phyloP scores from a whole-genome alignment of 192 early-diverging fungal species.

The Coemansia sp. region DNA sequence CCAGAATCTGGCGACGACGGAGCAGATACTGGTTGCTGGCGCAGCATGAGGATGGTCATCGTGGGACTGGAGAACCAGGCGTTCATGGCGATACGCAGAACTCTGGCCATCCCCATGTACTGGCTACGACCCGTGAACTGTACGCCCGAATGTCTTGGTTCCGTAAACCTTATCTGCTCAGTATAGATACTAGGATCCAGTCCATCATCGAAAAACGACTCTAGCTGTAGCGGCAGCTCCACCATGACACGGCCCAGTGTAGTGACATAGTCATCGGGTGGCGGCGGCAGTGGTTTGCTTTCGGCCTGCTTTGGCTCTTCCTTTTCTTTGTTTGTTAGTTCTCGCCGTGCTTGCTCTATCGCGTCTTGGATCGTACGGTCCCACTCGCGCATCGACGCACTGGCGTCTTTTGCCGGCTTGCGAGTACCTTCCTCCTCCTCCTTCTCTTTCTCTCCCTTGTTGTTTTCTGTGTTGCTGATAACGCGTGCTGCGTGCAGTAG shows the following conservation, averaged over 20 bases:
- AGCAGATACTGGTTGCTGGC: too few relatives aligned
- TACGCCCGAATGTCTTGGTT: slow-evolving; percentile 41
- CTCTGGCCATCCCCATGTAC: slow-evolving; percentile 35
- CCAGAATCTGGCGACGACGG: too few relatives aligned
- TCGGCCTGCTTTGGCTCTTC: background rate
- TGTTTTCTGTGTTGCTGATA: too few relatives aligned
- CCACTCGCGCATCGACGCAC: slow-evolving; percentile 37
- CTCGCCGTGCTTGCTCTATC: slow-evolving; percentile 39
- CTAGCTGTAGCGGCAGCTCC: slow-evolving; percentile 46
- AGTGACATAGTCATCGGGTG: slow-evolving; percentile 21
- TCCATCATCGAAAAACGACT: slow-evolving; percentile 37
- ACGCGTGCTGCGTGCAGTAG: background rate
- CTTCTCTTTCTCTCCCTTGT: background rate
- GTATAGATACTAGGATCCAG: slow-evolving; percentile 20
- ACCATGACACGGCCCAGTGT: slow-evolving; percentile 44
- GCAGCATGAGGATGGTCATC: slow-evolving; percentile 23
- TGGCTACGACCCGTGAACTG: slow-evolving; percentile 22
- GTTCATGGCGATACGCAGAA: slow-evolving; percentile 39
- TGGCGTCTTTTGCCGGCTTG: background rate
- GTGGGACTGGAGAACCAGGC: slow-evolving; percentile 26
- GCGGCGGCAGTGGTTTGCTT: background rate
- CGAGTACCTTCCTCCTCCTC: too few relatives aligned
- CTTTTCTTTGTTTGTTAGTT: slow-evolving; percentile 4
- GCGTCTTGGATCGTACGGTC: slow-evolving; percentile 47
- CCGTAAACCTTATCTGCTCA: slow-evolving; percentile 23